phyloP scores from a whole-genome alignment of 192 early-diverging fungal genomes.

The Cetraspora pellucida region DNA sequence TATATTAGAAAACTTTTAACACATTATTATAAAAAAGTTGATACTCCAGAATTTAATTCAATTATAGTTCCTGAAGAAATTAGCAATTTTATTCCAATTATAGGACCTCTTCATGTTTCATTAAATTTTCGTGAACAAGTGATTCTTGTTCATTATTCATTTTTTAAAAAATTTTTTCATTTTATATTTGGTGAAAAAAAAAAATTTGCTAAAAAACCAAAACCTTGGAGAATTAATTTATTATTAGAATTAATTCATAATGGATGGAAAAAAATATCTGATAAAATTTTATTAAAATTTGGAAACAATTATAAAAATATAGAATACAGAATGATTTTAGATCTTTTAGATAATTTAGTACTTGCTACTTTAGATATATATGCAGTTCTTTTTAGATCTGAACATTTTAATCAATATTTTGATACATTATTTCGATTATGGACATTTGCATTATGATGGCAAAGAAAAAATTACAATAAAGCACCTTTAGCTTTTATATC shows the following conservation, averaged over 20 bases:
- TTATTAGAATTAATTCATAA: background rate
- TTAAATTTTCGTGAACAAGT: background rate
- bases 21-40: background rate
- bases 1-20: slow-evolving; percentile 9
- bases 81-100: background rate
- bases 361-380: background rate
- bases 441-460: background rate
- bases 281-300: background rate
- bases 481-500: too few species aligned
- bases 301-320: background rate
- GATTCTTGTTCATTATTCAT: background rate
- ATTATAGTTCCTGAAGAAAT: background rate
- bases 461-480: slow-evolving; percentile 24
- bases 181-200: background rate
- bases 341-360: slow-evolving; percentile 10
- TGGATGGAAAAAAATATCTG: background rate
- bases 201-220: background rate
- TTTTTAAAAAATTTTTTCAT: slow-evolving; percentile 9
- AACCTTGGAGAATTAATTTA: slow-evolving; percentile 12
- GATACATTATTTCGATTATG: slow-evolving; percentile 1
- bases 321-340: background rate
- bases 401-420: background rate
- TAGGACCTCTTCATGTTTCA: background rate
- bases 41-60: background rate
- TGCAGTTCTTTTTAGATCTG: background rate